Evolutionary conservation across 2,329 filamentous ascomycete species (phyloP).

Genomic region (Zopfia rhizophila): DNA sequence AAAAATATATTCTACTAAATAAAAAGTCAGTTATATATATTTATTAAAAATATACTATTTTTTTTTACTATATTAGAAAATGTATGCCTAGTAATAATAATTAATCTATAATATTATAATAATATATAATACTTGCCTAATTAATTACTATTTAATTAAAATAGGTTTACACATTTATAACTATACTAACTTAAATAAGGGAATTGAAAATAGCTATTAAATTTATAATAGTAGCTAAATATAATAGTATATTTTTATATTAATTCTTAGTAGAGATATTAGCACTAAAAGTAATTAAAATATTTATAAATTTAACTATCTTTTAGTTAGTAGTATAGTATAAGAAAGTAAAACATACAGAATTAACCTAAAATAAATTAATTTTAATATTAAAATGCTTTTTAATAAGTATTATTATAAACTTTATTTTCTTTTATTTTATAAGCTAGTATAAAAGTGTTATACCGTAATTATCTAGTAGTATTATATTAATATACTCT

Average conservation of each 20-base stretch:
- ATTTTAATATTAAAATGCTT: not conserved
- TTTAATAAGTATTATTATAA: not conserved
- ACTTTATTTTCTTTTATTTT: conserved; percentile 1
- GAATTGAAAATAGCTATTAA: not conserved
- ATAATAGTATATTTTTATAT: not conserved
- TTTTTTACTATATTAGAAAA: not conserved
- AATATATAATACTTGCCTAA: conserved; percentile 2
- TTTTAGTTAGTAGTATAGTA: conserved; percentile 1
- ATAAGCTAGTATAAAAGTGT: conserved; percentile 4
- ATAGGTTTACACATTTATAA: not conserved
- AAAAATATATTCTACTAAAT: conserved; percentile 4
- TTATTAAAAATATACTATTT: conserved; percentile 1
- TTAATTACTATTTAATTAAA: conserved; percentile 6
- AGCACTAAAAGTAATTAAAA: not conserved
- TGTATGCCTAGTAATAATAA: conserved; percentile 1
- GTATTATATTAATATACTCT: not conserved
- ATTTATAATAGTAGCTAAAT: not conserved
- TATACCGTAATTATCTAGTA: conserved; percentile 6
- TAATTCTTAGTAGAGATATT: conserved; percentile 2
- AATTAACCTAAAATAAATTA: too few species aligned
- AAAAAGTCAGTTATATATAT: conserved; percentile 1
- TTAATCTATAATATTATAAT: not conserved
- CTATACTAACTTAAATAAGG: not conserved
- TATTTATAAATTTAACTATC: not conserved
- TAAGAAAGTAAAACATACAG: not conserved